Evolutionary conservation across 805 yeast species (phyloP).

Genomic region (Candida ipomoeae): DNA sequence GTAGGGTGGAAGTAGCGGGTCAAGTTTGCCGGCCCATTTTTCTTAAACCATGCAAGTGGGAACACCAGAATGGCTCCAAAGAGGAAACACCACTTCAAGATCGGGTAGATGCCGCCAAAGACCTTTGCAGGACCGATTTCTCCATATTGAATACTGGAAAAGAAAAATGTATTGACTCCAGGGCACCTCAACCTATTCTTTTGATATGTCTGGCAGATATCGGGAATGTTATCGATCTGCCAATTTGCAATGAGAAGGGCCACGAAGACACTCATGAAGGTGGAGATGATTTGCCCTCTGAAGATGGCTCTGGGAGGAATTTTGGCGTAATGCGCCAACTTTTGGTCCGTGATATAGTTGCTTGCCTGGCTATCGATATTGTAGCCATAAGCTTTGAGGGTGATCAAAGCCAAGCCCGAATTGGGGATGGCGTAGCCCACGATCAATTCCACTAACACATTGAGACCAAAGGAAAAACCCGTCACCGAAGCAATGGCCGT

Average conservation of each 20-base stretch:
- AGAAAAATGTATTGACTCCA: conserved; percentile 47
- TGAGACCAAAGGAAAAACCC: conserved; percentile 54
- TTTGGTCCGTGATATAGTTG: conserved; percentile 38
- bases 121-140: conserved; percentile 58
- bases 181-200: conserved; percentile 37
- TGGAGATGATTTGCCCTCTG: conserved; percentile 38
- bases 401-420: conserved; percentile 59
- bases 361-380: conserved; percentile 65
- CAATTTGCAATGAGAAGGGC: conserved; percentile 37
- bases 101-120: conserved; percentile 52
- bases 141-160: conserved; percentile 52
- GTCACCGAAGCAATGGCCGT: conserved; percentile 62
- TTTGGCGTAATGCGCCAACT: conserved; percentile 25
- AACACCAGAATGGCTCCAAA: conserved; percentile 44
- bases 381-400: conserved; percentile 48
- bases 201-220: conserved; percentile 34
- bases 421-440: conserved; percentile 66
- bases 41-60: conserved; percentile 36
- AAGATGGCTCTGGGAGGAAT: conserved; percentile 25
- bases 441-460: conserved; percentile 60
- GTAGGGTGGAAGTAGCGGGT: conserved; percentile 51
- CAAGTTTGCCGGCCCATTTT: conserved; percentile 28
- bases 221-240: conserved; percentile 35
- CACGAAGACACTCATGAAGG: conserved; percentile 31
- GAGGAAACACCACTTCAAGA: conserved; percentile 55